A percentile compares a stretch with the other conserved stretches of the same genome.
phyloP scores from a whole-genome alignment of 2,329 filamentous ascomycete species.

The Colletotrichum zoysiae region DNA sequence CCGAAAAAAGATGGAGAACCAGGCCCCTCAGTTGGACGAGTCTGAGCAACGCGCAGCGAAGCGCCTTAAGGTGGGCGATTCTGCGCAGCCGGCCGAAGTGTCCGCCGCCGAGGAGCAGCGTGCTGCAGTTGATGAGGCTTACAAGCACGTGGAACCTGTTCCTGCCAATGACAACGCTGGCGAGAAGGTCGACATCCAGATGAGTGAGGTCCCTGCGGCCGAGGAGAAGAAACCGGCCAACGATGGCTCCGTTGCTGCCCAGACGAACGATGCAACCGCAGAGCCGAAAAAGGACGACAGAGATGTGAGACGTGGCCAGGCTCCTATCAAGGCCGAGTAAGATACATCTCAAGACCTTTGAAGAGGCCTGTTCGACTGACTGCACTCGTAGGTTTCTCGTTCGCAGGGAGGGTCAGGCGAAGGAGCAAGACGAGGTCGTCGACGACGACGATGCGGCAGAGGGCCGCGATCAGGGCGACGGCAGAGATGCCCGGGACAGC shows the following conservation, averaged over 20 bases:
- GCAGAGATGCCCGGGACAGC: slow-evolving; percentile 61
- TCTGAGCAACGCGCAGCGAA: slow-evolving; percentile 44
- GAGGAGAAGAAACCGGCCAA: slow-evolving; percentile 6
- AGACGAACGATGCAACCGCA: slow-evolving; percentile 28
- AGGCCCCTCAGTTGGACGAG: slow-evolving; percentile 24
- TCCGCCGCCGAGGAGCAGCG: slow-evolving; percentile 29
- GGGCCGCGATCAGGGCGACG: slow-evolving; percentile 52
- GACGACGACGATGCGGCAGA: slow-evolving; percentile 66
- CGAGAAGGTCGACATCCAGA: slow-evolving; percentile 33
- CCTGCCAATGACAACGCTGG: slow-evolving; percentile 29
- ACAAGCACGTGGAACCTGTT: slow-evolving; percentile 29
- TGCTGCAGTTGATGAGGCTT: slow-evolving; percentile 30
- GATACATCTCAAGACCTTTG: slow-evolving; percentile 26
- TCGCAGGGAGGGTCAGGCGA: slow-evolving; percentile 57
- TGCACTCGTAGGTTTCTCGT: slow-evolving; percentile 50
- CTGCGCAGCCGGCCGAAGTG: slow-evolving; percentile 9
- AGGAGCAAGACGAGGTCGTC: slow-evolving; percentile 63
- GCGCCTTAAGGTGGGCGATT: slow-evolving; percentile 44
- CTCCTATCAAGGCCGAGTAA: slow-evolving; percentile 55
- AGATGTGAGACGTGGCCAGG: slow-evolving; percentile 47
- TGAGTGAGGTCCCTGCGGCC: slow-evolving; percentile 25
- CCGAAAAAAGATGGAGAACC: slow-evolving; percentile 31
- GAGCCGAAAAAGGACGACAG: slow-evolving; percentile 38
- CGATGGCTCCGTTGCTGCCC: slow-evolving; percentile 11
- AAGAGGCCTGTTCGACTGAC: slow-evolving; percentile 13